Evolutionary conservation across 1,284 basidiomycete species (phyloP).

Genomic region (Leccinum pseudoinsigne): DNA sequence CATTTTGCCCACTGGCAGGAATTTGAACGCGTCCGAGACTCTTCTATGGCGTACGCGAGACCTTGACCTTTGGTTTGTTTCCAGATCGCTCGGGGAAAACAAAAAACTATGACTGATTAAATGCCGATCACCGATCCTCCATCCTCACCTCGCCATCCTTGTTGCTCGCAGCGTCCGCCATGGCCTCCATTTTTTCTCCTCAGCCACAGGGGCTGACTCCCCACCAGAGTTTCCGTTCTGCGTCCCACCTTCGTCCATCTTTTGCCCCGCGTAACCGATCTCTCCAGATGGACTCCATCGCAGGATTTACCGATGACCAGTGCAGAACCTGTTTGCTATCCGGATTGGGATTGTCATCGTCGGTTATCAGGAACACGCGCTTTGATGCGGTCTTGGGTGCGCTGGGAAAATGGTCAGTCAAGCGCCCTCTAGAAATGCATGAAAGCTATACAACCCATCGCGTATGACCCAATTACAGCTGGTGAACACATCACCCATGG

Average conservation of each 20-base stretch:
- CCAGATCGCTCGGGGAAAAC: neutral
- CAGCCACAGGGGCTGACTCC: conserved; percentile 8
- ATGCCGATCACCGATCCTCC: conserved; percentile 39
- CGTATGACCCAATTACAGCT: conserved; percentile 87
- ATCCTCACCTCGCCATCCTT: conserved; percentile 52
- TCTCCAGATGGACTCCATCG: too few relatives aligned
- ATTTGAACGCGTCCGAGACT: neutral
- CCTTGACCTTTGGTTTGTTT: neutral
- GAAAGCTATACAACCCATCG: conserved; percentile 63
- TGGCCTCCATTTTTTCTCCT: conserved; percentile 20
- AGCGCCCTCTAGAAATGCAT: neutral
- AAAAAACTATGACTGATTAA: neutral
- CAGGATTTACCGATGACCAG: too few relatives aligned
- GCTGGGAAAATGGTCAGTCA: conserved; percentile 39
- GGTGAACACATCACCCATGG: conserved; percentile 84
- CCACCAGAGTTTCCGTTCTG: conserved; percentile 13
- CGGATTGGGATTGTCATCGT: conserved; percentile 73
- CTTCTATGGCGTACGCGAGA: too few relatives aligned
- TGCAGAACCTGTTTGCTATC: conserved; percentile 39
- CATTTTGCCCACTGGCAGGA: neutral
- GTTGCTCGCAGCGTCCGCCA: conserved; percentile 9
- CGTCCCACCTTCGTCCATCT: conserved; percentile 9
- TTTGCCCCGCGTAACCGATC: too few relatives aligned
- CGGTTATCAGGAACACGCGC: conserved; percentile 91
- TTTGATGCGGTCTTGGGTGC: conserved; percentile 86